Base-by-base conservation (phyloP, 257 asterid species). In the Anisodus acutangulus region DNA sequence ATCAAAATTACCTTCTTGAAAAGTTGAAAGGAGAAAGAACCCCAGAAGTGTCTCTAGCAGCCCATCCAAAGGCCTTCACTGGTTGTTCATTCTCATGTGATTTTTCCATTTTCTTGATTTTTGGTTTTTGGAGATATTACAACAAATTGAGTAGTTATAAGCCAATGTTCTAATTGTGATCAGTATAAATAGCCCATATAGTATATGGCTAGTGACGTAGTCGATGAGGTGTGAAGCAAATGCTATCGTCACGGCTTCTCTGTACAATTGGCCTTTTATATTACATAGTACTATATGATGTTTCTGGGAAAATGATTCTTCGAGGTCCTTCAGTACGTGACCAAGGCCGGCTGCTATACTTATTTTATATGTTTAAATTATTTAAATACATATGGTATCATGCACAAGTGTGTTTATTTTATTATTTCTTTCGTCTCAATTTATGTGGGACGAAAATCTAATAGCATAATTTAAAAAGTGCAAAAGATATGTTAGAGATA, bases 51-150 rank as follows among this genome's bases (percentile, higher is more conserved):
- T 78, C 88, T 59, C 85, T 83, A 31, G 88, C 88, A 57, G 88
- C 86, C 86, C 82, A 86, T 79, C 88, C 88, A 68, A 79, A 86
- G 9, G 86, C 84, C 79, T 69, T 22, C 16, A 69, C 79, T 7
- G 78, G 84, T 16, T 80, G 85, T 15, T 81, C 86, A 31, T 51
- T 49, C 45, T 83, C 88, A 8, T 26, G 37, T 16, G 82, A 83
- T 43, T 55, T 79, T 5, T 15, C 78, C 87, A 85, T 85, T 58
- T 74, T 74, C 62, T 74, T 74, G n/a, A 3, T 41, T 54, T 43
- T 4, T 62, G 4, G 1, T 80, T 53, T 78, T 45, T 2, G 4
- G 5, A 49, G 31, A 72, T 47, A 11, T 74, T 12, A 22, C 41
- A 74, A 49, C 6, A 49, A 49, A 8, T n/a, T 45, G 10, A 45